Percentiles rank a stretch among this genome's conserved stretches.
These are phyloP conservation scores for Angomonas deanei DNA, from an alignment of 208 protist species.

Conservation along the genomic window DNA sequence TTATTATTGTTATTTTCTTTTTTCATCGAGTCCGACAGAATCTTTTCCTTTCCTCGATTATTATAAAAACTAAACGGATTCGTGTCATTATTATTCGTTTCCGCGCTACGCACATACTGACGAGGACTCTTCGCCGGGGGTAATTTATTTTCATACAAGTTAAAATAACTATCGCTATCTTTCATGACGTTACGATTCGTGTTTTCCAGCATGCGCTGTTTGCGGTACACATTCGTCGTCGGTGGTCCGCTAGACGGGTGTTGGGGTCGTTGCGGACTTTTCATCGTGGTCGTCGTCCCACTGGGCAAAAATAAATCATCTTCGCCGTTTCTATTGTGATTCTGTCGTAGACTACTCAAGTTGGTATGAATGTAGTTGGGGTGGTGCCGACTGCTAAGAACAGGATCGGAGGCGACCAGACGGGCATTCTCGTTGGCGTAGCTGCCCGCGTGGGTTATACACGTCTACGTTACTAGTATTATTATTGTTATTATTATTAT, in stretches of 20 bases:
- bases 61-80: background rate
- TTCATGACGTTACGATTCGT: background rate
- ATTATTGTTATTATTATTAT: background rate
- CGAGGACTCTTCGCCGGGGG: background rate
- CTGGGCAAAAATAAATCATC: background rate
- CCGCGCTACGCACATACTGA: background rate
- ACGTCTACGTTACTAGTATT: background rate
- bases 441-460: no score
- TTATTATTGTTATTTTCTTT: conserved; percentile 4
- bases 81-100: background rate
- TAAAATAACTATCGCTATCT: background rate
- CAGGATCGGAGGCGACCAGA: background rate
- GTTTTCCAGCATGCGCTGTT: background rate
- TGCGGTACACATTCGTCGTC: background rate
- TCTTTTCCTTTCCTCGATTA: background rate
- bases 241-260: background rate
- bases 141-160: background rate
- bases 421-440: background rate
- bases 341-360: background rate
- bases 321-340: background rate
- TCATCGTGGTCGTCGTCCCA: background rate
- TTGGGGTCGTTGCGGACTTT: background rate
- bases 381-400: background rate
- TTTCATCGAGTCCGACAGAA: background rate
- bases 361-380: background rate